Conservation (phyloP, 2,329 filamentous ascomycete species). For the Lachnellula arida region DNA sequence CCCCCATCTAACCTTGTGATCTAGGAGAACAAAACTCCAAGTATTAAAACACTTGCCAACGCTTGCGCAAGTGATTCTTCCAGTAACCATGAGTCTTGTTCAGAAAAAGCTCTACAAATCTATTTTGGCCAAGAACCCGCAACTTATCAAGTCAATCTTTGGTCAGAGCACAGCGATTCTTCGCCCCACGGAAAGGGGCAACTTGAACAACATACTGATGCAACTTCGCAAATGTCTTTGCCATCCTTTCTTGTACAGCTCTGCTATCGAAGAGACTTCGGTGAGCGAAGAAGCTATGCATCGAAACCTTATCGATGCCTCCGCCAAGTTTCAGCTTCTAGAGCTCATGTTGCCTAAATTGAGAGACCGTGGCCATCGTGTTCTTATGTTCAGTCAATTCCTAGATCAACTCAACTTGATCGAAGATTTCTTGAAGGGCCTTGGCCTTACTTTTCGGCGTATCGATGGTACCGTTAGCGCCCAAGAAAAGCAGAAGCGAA, state of each 20-base stretch:
- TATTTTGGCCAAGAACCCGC: constrained; percentile 84
- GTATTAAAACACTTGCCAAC: constrained; percentile 89
- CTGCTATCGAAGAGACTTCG: constrained; percentile 79
- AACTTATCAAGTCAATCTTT: constrained; percentile 85
- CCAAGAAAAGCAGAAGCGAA: constrained; percentile 86
- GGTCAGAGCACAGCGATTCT: constrained; percentile 54
- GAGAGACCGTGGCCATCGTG: constrained; percentile 77
- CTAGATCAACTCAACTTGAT: constrained; percentile 81
- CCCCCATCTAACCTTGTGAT: neutral
- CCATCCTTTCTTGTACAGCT: constrained; percentile 92
- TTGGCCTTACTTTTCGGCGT: constrained; percentile 69
- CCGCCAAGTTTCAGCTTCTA: constrained; percentile 79
- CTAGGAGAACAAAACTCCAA: constrained; percentile 77
- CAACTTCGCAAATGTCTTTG: constrained; percentile 92
- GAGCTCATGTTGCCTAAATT: constrained; percentile 85
- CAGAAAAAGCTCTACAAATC: constrained; percentile 94
- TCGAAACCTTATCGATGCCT: constrained; percentile 84
- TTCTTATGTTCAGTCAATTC: constrained; percentile 95
- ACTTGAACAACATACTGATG: constrained; percentile 89
- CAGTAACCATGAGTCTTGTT: constrained; percentile 88
- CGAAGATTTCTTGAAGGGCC: constrained; percentile 81
- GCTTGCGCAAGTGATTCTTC: constrained; percentile 91
- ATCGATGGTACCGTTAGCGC: constrained; percentile 81
- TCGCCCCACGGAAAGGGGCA: constrained; percentile 68
- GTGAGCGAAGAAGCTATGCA: constrained; percentile 59